These are phyloP conservation scores for Sequoia sempervirens DNA, from an alignment of 75 land plant species.

Conservation along the genomic window DNA sequence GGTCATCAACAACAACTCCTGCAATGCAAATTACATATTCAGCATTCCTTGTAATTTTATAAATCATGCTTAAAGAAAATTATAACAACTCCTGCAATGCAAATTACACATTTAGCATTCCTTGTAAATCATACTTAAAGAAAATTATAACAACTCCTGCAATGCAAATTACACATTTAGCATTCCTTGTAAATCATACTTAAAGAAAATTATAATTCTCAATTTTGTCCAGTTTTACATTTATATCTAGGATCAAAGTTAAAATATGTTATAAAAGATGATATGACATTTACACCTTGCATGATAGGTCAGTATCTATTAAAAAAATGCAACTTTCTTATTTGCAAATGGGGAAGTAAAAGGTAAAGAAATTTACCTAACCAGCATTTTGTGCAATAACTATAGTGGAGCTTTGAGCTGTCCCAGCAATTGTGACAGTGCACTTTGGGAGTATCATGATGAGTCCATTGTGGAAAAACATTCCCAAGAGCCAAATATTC, in stretches of 20 bases:
- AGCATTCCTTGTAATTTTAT: too few relatives aligned
- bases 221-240: neutral
- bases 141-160: neutral
- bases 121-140: neutral
- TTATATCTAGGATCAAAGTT: neutral
- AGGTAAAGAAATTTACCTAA: conserved; percentile 57
- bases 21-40: conserved; percentile 14
- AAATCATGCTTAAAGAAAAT: neutral
- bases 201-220: neutral
- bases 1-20: conserved; percentile 89
- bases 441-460: conserved; percentile 15
- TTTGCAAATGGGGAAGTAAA: conserved; percentile 7
- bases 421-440: conserved; percentile 89
- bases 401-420: conserved; percentile 35
- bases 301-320: neutral
- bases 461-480: conserved; percentile 32
- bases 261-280: neutral
- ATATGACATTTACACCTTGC: neutral
- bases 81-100: too few relatives aligned
- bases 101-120: too few relatives aligned
- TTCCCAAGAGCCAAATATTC: conserved; percentile 78
- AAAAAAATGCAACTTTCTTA: neutral
- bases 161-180: too few relatives aligned
- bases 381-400: conserved; percentile 86
- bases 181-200: too few relatives aligned